Conservation (phyloP, 2,329 filamentous ascomycete species). For the Penicillium palitans region DNA sequence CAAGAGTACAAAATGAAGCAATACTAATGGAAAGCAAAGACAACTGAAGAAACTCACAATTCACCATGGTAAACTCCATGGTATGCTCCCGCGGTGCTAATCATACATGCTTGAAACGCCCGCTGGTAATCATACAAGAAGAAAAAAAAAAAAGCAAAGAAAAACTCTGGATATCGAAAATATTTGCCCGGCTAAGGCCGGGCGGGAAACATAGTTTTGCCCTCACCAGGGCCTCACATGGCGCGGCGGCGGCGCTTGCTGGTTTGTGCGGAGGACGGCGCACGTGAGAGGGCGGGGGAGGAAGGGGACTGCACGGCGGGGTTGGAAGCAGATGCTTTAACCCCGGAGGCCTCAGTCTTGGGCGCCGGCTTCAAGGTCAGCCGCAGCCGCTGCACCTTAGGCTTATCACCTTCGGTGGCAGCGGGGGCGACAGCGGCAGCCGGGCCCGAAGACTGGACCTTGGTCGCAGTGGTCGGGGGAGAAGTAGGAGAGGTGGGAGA, state of each 20-base stretch:
- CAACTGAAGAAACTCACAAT: background rate
- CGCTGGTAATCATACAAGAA: slow-evolving; percentile 5
- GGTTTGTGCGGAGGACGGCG: background rate
- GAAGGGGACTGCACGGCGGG: background rate
- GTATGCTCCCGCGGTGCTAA: slow-evolving; percentile 6
- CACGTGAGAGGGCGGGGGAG: background rate
- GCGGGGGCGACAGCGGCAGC: background rate
- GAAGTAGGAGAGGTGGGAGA: background rate
- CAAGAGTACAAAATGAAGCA: background rate
- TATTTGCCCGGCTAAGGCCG: background rate
- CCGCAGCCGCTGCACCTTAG: slow-evolving; percentile 16
- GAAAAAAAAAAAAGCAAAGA: background rate
- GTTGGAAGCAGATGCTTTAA: background rate
- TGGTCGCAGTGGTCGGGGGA: background rate
- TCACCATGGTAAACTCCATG: slow-evolving; percentile 6
- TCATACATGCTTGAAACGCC: slow-evolving; percentile 9
- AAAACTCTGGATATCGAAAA: background rate
- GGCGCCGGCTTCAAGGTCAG: slow-evolving; percentile 18
- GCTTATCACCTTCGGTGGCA: slow-evolving; percentile 1
- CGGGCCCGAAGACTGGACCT: background rate
- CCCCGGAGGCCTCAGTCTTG: slow-evolving; percentile 2
- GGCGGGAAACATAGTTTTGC: background rate
- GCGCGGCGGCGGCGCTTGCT: slow-evolving; percentile 2
- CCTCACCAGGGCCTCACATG: background rate
- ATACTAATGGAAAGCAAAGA: background rate